Evolutionary conservation across 768 basidiomycete genomes (phyloP).

Genomic region (Botryobasidium botryosum): DNA sequence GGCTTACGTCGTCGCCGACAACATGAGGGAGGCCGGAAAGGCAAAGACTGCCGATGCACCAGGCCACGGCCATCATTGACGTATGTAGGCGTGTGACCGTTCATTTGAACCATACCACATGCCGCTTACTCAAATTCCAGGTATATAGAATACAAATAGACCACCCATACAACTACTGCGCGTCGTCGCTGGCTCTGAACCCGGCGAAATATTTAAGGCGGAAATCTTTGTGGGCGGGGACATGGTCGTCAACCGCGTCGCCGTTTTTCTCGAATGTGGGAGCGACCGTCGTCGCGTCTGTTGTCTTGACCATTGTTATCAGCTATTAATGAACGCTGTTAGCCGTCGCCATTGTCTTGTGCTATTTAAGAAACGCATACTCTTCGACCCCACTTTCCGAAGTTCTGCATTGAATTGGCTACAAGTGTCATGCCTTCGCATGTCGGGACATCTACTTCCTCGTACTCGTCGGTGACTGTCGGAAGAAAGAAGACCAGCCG

Average conservation of each 20-base stretch:
- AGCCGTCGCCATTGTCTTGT: neutral
- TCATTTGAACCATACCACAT: too few species aligned
- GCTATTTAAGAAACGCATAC: conserved; percentile 24
- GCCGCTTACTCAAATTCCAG: too few species aligned
- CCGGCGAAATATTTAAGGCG: conserved; percentile 75
- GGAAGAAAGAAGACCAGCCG: conserved; percentile 92
- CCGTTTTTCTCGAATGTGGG: conserved; percentile 33
- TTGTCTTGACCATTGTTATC: conserved; percentile 68
- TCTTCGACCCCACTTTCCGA: conserved; percentile 87
- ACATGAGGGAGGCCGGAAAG: conserved; percentile 26
- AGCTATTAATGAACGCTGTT: conserved; percentile 34
- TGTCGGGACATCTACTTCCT: conserved; percentile 64
- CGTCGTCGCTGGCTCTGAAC: too few species aligned
- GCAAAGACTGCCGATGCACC: too few species aligned
- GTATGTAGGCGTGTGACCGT: too few species aligned
- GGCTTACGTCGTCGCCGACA: conserved; percentile 76
- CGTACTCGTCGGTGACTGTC: conserved; percentile 81
- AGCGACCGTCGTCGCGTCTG: conserved; percentile 24
- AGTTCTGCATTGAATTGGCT: conserved; percentile 80
- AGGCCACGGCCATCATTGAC: too few species aligned
- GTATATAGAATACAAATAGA: too few species aligned
- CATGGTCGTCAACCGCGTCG: conserved; percentile 22
- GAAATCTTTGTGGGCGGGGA: conserved; percentile 82
- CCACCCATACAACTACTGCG: too few species aligned
- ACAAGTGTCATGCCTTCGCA: conserved; percentile 80